Percentiles rank a stretch among this genome's conserved stretches.
Conservation (phyloP, 2,329 filamentous ascomycete genomes). For the Exophiala dermatitidis region DNA sequence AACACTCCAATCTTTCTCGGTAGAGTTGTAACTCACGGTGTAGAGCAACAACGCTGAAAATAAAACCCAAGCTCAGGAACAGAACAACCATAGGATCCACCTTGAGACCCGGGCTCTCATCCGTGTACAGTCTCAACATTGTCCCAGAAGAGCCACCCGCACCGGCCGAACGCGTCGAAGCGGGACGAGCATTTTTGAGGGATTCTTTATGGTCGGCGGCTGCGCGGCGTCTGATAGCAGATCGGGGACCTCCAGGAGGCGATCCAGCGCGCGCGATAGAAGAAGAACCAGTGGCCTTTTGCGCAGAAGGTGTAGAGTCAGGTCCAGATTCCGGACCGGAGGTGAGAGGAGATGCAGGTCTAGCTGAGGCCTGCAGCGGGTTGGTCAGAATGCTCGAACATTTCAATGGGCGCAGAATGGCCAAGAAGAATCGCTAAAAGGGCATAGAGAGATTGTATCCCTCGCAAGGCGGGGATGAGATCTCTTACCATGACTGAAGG, state of each 20-base stretch:
- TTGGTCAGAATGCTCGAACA: background rate
- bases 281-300: conserved; percentile 57
- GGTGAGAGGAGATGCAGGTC: conserved; percentile 39
- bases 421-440: background rate
- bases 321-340: conserved; percentile 41
- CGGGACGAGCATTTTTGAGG: conserved; percentile 84
- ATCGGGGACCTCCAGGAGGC: conserved; percentile 86
- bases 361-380: conserved; percentile 11
- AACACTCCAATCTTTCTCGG: conserved; percentile 11
- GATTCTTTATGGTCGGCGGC: conserved; percentile 97
- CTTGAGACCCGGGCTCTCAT: conserved; percentile 94
- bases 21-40: conserved; percentile 64
- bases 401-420: background rate
- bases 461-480: background rate
- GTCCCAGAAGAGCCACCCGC: conserved; percentile 95
- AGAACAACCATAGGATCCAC: conserved; percentile 97
- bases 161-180: conserved; percentile 85
- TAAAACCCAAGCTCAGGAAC: conserved; percentile 93
- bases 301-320: conserved; percentile 42
- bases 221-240: conserved; percentile 88
- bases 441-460: background rate
- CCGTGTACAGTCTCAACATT: conserved; percentile 98
- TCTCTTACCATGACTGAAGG: background rate
- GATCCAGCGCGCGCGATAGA: conserved; percentile 72
- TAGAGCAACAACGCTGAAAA: conserved; percentile 94